phyloP scores from a whole-genome alignment of 2,329 filamentous ascomycete genomes.

The Pseudogymnoascus sp. region DNA sequence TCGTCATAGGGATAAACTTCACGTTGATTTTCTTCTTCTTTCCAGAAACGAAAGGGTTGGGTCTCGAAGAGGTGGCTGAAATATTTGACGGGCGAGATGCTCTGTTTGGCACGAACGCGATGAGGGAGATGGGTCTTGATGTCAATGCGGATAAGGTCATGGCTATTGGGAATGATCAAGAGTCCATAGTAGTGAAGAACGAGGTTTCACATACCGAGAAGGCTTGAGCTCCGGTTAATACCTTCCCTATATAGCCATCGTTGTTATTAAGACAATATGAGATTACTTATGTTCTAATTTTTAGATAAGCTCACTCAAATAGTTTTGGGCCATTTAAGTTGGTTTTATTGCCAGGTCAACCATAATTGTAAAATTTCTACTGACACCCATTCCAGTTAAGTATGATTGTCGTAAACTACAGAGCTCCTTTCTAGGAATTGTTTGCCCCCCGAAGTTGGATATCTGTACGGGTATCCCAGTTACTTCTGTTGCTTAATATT shows the following conservation, averaged over 20 bases:
- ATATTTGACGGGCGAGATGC: slow-evolving; percentile 14
- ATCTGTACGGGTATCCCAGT: no score
- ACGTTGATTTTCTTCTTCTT: slow-evolving; percentile 56
- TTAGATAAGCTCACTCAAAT: no score
- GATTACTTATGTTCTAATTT: no score
- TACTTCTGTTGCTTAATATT: no score
- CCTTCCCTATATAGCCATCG: neutral
- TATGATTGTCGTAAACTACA: no score
- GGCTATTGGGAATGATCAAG: neutral
- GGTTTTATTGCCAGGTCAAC: no score
- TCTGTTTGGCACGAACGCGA: slow-evolving; percentile 6
- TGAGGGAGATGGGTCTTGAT: slow-evolving; percentile 8
- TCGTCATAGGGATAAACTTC: slow-evolving; percentile 14
- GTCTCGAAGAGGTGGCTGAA: slow-evolving; percentile 53
- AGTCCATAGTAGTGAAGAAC: neutral
- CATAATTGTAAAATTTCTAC: no score
- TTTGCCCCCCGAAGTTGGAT: no score
- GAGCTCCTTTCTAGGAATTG: no score
- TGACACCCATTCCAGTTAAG: no score
- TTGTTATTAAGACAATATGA: neutral
- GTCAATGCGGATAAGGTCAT: slow-evolving; percentile 3
- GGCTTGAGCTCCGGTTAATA: neutral
- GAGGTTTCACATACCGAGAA: slow-evolving; percentile 6
- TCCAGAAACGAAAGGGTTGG: slow-evolving; percentile 55
- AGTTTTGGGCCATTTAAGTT: no score